Evolutionary conservation across 495 filamentous ascomycete species (phyloP).

Genomic region (Lepidopterella palustris): DNA sequence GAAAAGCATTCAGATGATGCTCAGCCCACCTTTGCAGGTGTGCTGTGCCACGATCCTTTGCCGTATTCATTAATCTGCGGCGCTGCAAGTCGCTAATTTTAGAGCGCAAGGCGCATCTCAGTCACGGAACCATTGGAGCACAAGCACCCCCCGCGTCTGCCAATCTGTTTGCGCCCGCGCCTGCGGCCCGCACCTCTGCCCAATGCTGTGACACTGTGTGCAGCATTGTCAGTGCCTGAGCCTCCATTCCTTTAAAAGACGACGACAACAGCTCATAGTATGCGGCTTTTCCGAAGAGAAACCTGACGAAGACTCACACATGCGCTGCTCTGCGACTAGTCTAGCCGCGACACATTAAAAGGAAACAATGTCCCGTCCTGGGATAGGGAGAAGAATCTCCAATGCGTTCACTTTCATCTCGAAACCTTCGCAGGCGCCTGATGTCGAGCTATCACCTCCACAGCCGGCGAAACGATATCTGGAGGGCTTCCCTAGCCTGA

Average conservation of each 20-base stretch:
- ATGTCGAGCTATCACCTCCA: not conserved
- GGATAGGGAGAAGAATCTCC: not conserved
- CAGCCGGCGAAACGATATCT: slow-evolving; percentile 5
- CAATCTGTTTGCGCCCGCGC: no score
- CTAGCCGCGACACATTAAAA: not conserved
- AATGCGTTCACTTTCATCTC: not conserved
- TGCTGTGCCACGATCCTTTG: not conserved
- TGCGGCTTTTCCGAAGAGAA: no score
- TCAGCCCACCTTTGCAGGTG: not conserved
- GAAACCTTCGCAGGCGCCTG: not conserved
- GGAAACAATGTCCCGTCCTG: not conserved
- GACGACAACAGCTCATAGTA: no score
- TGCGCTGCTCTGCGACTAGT: not conserved
- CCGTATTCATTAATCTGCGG: not conserved
- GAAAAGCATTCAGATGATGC: not conserved
- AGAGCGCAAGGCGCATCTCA: not conserved
- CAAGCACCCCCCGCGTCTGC: no score
- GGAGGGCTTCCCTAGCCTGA: slow-evolving; percentile 15
- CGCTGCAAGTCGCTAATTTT: not conserved
- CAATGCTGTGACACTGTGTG: no score
- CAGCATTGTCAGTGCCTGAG: no score
- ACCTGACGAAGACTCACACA: not conserved
- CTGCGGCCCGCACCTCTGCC: no score
- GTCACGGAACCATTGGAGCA: not conserved
- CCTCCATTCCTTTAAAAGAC: no score